A percentile compares a stretch with the other conserved stretches of the same genome.
Evolutionary conservation across 1,139 yeast genomes (phyloP).

Genomic region (Spathaspora sp.): DNA sequence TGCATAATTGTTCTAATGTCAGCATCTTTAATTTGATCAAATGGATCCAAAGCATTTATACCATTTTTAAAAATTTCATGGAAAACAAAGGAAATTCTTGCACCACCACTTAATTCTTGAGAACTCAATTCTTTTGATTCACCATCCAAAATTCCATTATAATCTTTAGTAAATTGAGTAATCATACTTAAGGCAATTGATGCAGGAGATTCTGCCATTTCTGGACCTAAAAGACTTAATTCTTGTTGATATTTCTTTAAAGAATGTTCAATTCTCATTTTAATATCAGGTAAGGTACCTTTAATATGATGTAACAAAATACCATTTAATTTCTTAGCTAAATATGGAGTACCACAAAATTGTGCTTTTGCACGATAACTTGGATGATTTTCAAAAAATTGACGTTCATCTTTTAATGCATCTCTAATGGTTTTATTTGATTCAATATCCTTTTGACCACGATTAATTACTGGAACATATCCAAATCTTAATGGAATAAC

Average conservation of each 20-base stretch:
- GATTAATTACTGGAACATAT: constrained; percentile 94
- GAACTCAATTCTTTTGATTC: constrained; percentile 86
- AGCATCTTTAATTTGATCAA: constrained; percentile 93
- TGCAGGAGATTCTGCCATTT: constrained; percentile 81
- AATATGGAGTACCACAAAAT: constrained; percentile 92
- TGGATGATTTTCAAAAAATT: constrained; percentile 74
- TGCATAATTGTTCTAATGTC: constrained; percentile 98
- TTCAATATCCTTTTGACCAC: constrained; percentile 97
- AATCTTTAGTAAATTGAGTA: constrained; percentile 90
- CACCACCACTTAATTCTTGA: constrained; percentile 92
- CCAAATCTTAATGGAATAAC: constrained; percentile 95
- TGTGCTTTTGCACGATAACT: constrained; percentile 84
- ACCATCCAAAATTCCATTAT: constrained; percentile 89
- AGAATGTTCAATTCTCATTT: constrained; percentile 82
- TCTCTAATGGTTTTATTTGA: constrained; percentile 81
- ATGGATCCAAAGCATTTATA: constrained; percentile 89
- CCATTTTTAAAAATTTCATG: constrained; percentile 96
- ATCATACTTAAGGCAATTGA: constrained; percentile 88
- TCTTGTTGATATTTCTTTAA: constrained; percentile 83
- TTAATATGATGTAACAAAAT: constrained; percentile 92
- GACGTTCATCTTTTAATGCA: constrained; percentile 79
- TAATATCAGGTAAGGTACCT: constrained; percentile 91
- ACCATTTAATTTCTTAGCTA: constrained; percentile 89
- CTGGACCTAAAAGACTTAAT: constrained; percentile 76
- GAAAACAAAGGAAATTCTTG: constrained; percentile 95